phyloP scores from a whole-genome alignment of 306 rosid species.

The Acacia acuminata region DNA sequence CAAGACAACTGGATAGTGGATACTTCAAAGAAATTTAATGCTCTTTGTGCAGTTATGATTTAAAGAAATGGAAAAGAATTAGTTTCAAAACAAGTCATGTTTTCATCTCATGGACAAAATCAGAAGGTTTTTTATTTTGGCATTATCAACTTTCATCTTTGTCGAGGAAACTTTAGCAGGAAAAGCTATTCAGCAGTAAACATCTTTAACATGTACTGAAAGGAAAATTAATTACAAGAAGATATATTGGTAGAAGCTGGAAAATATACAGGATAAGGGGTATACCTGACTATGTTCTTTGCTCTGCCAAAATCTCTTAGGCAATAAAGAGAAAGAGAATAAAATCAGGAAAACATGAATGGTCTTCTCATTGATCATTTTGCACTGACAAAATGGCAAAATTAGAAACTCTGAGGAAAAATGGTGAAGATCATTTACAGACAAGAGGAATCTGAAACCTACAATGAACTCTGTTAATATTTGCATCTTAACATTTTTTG shows the following conservation, averaged over 20 bases:
- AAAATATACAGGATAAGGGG: not conserved
- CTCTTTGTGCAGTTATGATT: not conserved
- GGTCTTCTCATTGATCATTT: not conserved
- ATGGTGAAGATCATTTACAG: slow-evolving; percentile 6
- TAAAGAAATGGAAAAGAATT: not conserved
- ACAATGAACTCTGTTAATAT: slow-evolving; percentile 12
- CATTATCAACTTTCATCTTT: not conserved
- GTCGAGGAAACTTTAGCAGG: not conserved
- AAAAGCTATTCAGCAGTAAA: not conserved
- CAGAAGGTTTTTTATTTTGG: not conserved
- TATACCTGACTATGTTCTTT: not conserved
- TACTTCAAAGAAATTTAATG: not conserved
- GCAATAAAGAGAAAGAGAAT: not conserved
- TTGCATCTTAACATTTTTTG: not conserved
- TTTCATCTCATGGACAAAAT: not conserved
- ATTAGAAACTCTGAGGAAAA: slow-evolving; percentile 3
- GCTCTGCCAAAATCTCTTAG: not conserved
- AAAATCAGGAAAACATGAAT: not conserved
- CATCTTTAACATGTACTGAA: not conserved
- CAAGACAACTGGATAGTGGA: not conserved
- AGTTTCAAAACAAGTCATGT: not conserved
- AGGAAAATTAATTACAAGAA: not conserved
- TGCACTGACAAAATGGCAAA: not conserved
- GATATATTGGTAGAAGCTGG: not conserved
- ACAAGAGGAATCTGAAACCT: not conserved